Conservation (phyloP, 129 eudicot genomes). For the Daucus carota region DNA sequence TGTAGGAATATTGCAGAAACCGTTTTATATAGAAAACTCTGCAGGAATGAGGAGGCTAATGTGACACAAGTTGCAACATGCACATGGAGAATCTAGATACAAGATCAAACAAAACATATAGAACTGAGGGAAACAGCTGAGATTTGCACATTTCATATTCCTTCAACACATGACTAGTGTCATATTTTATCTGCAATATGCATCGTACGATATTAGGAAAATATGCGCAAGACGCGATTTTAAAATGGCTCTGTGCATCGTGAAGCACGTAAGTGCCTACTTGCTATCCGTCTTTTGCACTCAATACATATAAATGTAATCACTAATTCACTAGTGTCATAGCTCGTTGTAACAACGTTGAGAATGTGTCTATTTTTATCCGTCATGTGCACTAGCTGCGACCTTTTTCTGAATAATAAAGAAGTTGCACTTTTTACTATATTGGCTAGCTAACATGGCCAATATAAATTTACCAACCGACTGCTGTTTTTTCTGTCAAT, state of each 20-base stretch:
- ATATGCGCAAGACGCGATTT: background rate
- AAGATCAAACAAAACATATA: conserved; percentile 19
- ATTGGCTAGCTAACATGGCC: conserved; percentile 16
- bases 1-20: background rate
- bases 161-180: conserved; percentile 56
- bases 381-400: background rate
- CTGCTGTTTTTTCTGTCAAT: conserved; percentile 4
- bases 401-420: background rate
- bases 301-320: too few relatives aligned
- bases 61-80: conserved; percentile 6
- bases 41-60: background rate
- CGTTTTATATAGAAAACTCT: conserved; percentile 3
- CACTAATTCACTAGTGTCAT: background rate
- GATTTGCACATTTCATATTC: conserved; percentile 36
- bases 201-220: background rate
- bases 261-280: background rate
- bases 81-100: conserved; percentile 31
- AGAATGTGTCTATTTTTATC: background rate
- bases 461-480: background rate
- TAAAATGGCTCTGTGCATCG: background rate
- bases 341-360: background rate
- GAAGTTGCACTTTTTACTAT: background rate
- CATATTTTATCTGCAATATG: conserved; percentile 16
- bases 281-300: background rate
- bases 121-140: conserved; percentile 23